Evolutionary conservation across 2,329 filamentous ascomycete genomes (phyloP), one percentile per base, ranked within the genome.

Genomic region (Aspergillus melleus): DNA sequence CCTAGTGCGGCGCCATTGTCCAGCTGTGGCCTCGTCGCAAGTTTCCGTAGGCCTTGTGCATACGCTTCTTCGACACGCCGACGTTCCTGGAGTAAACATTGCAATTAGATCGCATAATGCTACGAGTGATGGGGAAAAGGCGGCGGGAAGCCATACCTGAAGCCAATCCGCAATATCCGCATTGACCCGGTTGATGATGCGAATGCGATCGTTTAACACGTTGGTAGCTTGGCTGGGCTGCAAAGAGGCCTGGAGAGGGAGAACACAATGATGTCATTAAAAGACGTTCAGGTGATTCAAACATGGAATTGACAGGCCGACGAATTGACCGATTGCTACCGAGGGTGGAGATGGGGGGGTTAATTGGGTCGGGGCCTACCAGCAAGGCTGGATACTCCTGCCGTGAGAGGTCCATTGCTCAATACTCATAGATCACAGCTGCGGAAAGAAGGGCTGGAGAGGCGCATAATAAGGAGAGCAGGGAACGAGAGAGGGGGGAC

Each of bases 131-230:
- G 58, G 54, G 61, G 14, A 9, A 24, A n/a, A 49, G 39, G 12
- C 52, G 54, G 42, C 39, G 57, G 26, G 39, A 63, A 54, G 57
- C 66, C 79, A 77, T 87, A 96, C 93, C 88, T 94, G 90, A 63
- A 99, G 85, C 92, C 94, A 99, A 79, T 98, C 94, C 76, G 94
- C 94, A 71, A 99, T 91, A 74, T 97, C 92, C 68, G 83, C 79
- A 77, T 99, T 97, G 79, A 96, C 81, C 76, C 89, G 92, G 70
- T 85, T 86, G 74, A 98, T 94, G 77, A 92, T 86, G 77, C 90
- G 90, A 68, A 98, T 86, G 71, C 95, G 91, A 69, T 97, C 93
- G 76, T 89, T 90, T 70, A 98, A 85, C 61, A 92, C 85, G 57
- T 86, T 84, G 44, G 92, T 90, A 61, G 95, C 93, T 80, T 95